A percentile compares a stretch with the other conserved stretches of the same genome.
Conservation (phyloP, 768 basidiomycete genomes). For the Suillus subaureus region DNA sequence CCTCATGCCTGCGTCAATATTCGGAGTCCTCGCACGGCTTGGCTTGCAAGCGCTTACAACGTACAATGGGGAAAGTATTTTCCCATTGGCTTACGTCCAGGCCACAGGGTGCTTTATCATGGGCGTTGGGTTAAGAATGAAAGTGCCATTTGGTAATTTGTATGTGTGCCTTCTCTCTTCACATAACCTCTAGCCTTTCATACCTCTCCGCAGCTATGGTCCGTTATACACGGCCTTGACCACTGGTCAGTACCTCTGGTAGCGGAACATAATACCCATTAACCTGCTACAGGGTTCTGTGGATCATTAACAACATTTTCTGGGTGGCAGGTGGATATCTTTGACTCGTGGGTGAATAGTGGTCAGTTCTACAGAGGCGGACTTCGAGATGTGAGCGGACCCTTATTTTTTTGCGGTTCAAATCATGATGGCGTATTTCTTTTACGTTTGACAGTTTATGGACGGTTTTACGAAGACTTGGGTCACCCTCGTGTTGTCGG, state of each 20-base stretch:
- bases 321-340: constrained; percentile 89
- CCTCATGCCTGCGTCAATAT: constrained; percentile 78
- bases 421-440: constrained; percentile 1
- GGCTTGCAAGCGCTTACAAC: constrained; percentile 74
- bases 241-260: constrained; percentile 56
- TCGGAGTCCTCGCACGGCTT: constrained; percentile 83
- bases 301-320: constrained; percentile 97
- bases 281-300: constrained; percentile 69
- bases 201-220: constrained; percentile 62
- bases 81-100: constrained; percentile 84
- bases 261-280: constrained; percentile 5
- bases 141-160: constrained; percentile 74
- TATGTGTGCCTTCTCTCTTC: constrained; percentile 59
- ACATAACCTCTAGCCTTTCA: constrained; percentile 11
- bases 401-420: background rate
- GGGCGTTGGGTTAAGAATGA: constrained; percentile 76
- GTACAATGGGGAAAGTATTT: constrained; percentile 77
- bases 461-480: constrained; percentile 83
- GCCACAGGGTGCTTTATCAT: constrained; percentile 89
- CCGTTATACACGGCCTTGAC: constrained; percentile 88
- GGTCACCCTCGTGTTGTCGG: constrained; percentile 75
- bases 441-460: constrained; percentile 58
- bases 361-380: constrained; percentile 57
- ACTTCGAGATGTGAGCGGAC: constrained; percentile 64
- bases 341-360: constrained; percentile 81